Evolutionary conservation across 2,329 filamentous ascomycete genomes (phyloP), one percentile per base, ranked within the genome.

Genomic region (Nakataea oryzae): DNA sequence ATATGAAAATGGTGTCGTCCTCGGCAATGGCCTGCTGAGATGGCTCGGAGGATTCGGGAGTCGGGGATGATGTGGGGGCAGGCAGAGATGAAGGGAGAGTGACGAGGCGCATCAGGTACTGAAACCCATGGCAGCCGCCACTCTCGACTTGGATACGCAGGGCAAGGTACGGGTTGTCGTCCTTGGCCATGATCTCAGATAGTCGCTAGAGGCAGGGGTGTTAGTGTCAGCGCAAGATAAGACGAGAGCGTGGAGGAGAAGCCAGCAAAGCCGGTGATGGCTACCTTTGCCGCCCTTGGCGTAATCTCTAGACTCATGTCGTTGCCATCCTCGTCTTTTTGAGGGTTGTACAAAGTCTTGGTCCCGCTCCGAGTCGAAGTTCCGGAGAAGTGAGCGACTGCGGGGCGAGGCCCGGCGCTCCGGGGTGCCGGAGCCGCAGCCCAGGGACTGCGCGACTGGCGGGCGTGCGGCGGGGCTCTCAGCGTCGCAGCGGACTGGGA

Each of bases 101-200:
- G 2, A 91, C 88, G 4, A 97, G 81, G 21, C 87, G 90, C 90
- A 99, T 96, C 58, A 96, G 78, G 72, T 99, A 99, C 73, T 99
- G 95, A 74, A 99, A 99, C 59, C 95, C 95, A 75, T 99, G 95
- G 74, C 95, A 99, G 62, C 95, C 95, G 66, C 95, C 95, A 62
- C 89, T 91, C 71, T 96, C 92, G 63, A 99, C 93, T 64, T 90
- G 88, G 67, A 99, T 90, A 61, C 93, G 90, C n/a, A 99, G 82
- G 28, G 92, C 90, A 34, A 96, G 84, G 69, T 89, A 81, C 2
- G 91, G 90, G 72, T 96, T 96, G 24, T 73, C 70, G 69, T 90
- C 86, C 67, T 86, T 84, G 50, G 76, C 71, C 81, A 91, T 92
- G 65, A 95, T 96, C 66, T 91, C 83, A 63, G 84, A 81, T 34